These are phyloP conservation scores for Paecilomyces niveus DNA, from an alignment of 2,329 filamentous ascomycete species.

Conservation along the genomic window DNA sequence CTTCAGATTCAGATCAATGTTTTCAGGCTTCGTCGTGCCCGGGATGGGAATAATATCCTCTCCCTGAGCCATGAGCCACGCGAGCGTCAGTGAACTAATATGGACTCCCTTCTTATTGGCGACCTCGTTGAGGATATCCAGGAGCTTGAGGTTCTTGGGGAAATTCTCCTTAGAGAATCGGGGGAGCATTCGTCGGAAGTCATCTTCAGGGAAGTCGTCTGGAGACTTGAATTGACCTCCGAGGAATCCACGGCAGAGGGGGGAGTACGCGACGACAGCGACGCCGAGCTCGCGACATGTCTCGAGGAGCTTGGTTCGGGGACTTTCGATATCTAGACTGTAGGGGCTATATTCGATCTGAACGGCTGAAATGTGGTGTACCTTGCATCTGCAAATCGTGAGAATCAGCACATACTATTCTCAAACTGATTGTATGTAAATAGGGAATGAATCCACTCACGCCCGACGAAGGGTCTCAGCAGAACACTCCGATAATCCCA, in stretches of 20 bases:
- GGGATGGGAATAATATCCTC: constrained; percentile 17
- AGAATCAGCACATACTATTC: neutral
- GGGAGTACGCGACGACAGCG: constrained; percentile 33
- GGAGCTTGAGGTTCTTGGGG: constrained; percentile 48
- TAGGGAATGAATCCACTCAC: neutral
- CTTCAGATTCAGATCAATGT: constrained; percentile 18
- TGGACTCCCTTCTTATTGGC: constrained; percentile 11
- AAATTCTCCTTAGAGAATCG: constrained; percentile 50
- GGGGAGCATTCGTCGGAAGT: constrained; percentile 42
- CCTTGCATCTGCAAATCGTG: constrained; percentile 15
- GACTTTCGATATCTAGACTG: constrained; percentile 40
- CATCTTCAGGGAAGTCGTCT: constrained; percentile 33
- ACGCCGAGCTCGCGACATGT: constrained; percentile 41
- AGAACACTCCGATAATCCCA: constrained; percentile 43
- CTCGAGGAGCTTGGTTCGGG: constrained; percentile 29
- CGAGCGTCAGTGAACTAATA: constrained; percentile 8
- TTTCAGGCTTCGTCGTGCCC: constrained; percentile 17
- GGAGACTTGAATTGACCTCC: constrained; percentile 25
- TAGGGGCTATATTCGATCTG: constrained; percentile 48
- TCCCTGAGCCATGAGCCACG: constrained; percentile 7
- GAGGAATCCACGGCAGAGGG: constrained; percentile 28
- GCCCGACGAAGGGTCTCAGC: constrained; percentile 44
- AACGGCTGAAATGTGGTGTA: constrained; percentile 43
- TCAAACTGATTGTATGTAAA: neutral
- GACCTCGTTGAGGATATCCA: constrained; percentile 5